Conservation (phyloP, 441 rosid genomes). For the Erodium trifolium region DNA sequence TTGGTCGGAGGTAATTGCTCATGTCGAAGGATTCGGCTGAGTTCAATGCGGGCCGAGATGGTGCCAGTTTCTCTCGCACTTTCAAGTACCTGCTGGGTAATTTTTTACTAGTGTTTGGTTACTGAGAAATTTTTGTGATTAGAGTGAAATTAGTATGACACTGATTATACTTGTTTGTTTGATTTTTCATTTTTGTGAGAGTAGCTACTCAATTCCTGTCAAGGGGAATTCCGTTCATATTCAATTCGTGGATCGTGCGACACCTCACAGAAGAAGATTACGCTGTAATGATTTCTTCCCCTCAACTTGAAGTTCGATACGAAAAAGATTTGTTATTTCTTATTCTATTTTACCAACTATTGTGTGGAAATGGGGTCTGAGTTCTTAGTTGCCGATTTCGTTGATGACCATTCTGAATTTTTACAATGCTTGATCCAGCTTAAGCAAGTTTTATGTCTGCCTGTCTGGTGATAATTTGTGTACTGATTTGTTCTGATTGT, state of each 20-base stretch:
- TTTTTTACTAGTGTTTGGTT: slow-evolving; percentile 8
- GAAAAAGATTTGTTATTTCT: not conserved
- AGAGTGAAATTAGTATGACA: not conserved
- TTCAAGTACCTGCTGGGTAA: slow-evolving; percentile 76
- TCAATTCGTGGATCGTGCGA: slow-evolving; percentile 89
- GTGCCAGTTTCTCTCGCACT: slow-evolving; percentile 57
- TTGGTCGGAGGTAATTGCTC: not conserved
- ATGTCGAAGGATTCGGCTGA: slow-evolving; percentile 29
- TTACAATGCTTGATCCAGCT: not conserved
- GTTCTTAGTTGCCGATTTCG: not conserved
- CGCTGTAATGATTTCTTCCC: slow-evolving; percentile 43
- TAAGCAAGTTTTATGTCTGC: not conserved
- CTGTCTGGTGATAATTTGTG: too few relatives aligned
- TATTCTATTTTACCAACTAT: not conserved
- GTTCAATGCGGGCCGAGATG: slow-evolving; percentile 30
- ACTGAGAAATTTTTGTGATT: too few relatives aligned
- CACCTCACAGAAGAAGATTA: slow-evolving; percentile 70
- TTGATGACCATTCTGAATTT: not conserved
- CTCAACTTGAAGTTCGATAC: not conserved
- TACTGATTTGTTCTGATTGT: too few relatives aligned
- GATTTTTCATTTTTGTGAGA: slow-evolving; percentile 11
- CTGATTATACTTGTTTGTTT: not conserved
- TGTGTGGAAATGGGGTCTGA: not conserved
- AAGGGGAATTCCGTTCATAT: slow-evolving; percentile 82
- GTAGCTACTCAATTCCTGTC: slow-evolving; percentile 82